Base-by-base conservation (phyloP, 177 flowering plant species). In the Vitis hybrid region DNA sequence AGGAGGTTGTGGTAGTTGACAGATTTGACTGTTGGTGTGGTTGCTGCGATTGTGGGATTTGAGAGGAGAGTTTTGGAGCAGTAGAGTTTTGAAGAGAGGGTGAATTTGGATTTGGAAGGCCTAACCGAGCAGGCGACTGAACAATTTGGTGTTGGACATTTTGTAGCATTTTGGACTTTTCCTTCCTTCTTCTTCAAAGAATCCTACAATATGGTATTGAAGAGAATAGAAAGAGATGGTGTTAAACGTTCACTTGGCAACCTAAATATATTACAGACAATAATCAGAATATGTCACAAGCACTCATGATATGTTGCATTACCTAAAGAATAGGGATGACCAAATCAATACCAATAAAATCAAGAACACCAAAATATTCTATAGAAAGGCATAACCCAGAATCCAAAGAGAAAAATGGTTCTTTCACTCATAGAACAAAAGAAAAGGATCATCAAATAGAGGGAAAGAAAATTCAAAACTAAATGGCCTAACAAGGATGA, bases 101-200 rank as follows among this genome's bases (percentile, higher is more conserved):
- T 15, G 97, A 92, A 68, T 79, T 84, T 18, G 97, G 89, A 78
- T 77, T 88, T 58, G 95, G 75, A 17, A 94, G 80, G 65, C 95
- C 97, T 23, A 94, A 72, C 75, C 94, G 84, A 0, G 97, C 95
- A 45, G 97, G 98, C 1, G 98, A 92, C 15, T 82, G 97, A 7
- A 84, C 86, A 10, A 89, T 82, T 62, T 86, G 90, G 72, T 87
- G 87, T 23, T 83, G 87, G 52, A 83, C 80, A 65, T 54, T 80
- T 66, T 86, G 89, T 58, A 88, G 72, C 93, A 90, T 91, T 70
- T 77, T 79, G 64, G 59, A 69, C 19, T 23, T 11, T 40, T 19
- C 13, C 62, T 58, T 10, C 32, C n/a, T 54, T 17, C 56, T 54
- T 14, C 56, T 54, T 54, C 56, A 54, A 54, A 54, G 56, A 54